These are phyloP conservation scores for Neophaeococcomyces mojaviensis DNA, from an alignment of 2,329 filamentous ascomycete genomes.

Conservation along the genomic window DNA sequence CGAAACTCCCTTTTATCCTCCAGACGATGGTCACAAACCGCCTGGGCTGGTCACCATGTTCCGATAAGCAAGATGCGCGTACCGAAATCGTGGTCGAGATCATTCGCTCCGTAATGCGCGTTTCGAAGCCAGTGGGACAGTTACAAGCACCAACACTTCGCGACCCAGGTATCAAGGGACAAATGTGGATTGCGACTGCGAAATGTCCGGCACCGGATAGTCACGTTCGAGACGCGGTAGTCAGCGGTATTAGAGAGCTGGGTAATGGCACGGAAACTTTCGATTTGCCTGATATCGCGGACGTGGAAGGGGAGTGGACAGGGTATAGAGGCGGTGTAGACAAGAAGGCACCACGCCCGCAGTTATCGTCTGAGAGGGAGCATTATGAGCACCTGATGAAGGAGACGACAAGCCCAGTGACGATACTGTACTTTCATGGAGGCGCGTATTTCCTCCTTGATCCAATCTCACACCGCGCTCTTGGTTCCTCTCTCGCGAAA, in stretches of 20 bases:
- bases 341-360: slow-evolving; percentile 31
- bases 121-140: slow-evolving; percentile 48
- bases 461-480: slow-evolving; percentile 35
- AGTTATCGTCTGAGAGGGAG: slow-evolving; percentile 33
- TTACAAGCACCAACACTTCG: slow-evolving; percentile 56
- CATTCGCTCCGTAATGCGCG: slow-evolving; percentile 57
- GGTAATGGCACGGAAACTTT: slow-evolving; percentile 34
- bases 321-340: slow-evolving; percentile 34
- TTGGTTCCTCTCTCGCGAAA: slow-evolving; percentile 33
- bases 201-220: slow-evolving; percentile 50
- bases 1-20: slow-evolving; percentile 35
- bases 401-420: slow-evolving; percentile 33
- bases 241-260: slow-evolving; percentile 33
- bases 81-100: slow-evolving; percentile 66
- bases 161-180: slow-evolving; percentile 65
- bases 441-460: slow-evolving; percentile 41
- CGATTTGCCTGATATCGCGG: slow-evolving; percentile 28
- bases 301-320: slow-evolving; percentile 41
- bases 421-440: slow-evolving; percentile 41
- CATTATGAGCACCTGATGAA: slow-evolving; percentile 35
- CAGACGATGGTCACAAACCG: slow-evolving; percentile 36
- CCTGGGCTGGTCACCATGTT: slow-evolving; percentile 60
- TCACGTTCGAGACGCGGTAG: slow-evolving; percentile 24
- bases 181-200: slow-evolving; percentile 72
- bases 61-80: slow-evolving; percentile 69